Evolutionary conservation across 1,284 basidiomycete genomes (phyloP), one percentile per base, ranked within the genome.

Genomic region (Amylostereum areolatum): DNA sequence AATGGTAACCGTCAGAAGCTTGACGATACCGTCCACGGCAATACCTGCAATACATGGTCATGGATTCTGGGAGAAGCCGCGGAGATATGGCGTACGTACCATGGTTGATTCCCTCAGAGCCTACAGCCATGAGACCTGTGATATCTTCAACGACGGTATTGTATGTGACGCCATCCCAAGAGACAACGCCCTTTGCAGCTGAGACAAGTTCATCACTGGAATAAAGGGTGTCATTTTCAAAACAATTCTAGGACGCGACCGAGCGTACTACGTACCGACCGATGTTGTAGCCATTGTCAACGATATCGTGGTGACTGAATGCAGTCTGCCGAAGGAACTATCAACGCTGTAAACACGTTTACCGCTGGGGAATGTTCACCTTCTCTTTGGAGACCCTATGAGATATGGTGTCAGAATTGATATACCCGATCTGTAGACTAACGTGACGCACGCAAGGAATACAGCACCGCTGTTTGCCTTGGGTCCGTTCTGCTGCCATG

Each of bases 401-500:
- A 12, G 18, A 34, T 5, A 43, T 47, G 12, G 12, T 30, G 6
- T 45, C 29, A 50, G 33, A 8, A 25, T 6, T 29, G 2, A 24
- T 25, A 27, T 4, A 25, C 10, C 24, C 18, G 9, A 48, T 6
- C 5, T n/a, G 41, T 7, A 54, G 12, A 35, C 7, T 6, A 33
- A 40, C 28, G 25, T 18, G n/a, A 65, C 78, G 57, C 62, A 83
- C 78, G 82, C 83, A 34, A 84, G 65, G 61, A 85, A 87, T 73
- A 84, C 79, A 11, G 83, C 80, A 0, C 76, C 77, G 18, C 70
- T 79, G 50, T 78, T 58, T 2, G 75, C 80, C 8, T 32, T 53
- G 2, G 80, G 71, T 1, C 84, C 84, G 47, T 85, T 81, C 65
- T 88, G 85, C 54, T 78, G 79, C 79, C 81, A 87, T 10, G 80